Evolutionary conservation across 352 stramenopile genomes (phyloP), one percentile per base, ranked within the genome.

Genomic region (Stramenopiles sp.): DNA sequence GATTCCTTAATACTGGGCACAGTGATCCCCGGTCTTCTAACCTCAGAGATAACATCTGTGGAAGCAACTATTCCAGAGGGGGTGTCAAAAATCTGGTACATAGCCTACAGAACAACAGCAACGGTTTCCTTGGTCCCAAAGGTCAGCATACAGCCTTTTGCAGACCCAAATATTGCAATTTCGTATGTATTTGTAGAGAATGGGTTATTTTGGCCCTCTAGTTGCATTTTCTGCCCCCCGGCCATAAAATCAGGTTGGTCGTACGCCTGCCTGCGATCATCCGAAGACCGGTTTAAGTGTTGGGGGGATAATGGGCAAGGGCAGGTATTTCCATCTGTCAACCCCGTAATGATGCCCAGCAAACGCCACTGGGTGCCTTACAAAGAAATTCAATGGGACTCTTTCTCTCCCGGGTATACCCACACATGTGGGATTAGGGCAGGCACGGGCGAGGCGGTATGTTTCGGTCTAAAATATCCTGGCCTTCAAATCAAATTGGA

Each of bases 281-380:
- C 43, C 25, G 43, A 63, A 18, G 25, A 25, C 25, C 43, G 43
- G 25, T 18, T 63, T 18, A 63, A 63, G 43, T 91, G 86, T 74
- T 92, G 86, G 86, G 86, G 86, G 18, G 76, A 82, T 37, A 83
- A 92, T 75, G 81, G 79, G 4, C 78, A 83, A 4, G 82, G 84
- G 0, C 86, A 91, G 77, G 84, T 81, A 68, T 81, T 76, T 1
- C 79, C 85, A 0, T 83, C 83, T 12, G 12, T 18, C 43, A 25
- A 63, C 25, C 43, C 43, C 25, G 43, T 63, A 12, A 25, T 63
- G 12, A 18, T 63, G 25, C 43, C 43, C 12, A 25, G 25, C 25
- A 12, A 63, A 63, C 12, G 25, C 12, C 25, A 12, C 12, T 63
- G 43, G 43, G 25, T 63, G 25, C 12, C 12, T 63, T 63, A 63